Evolutionary conservation across 192 early-diverging fungal genomes (phyloP), one percentile per base, ranked within the genome.

Genomic region (Podila epicladia): DNA sequence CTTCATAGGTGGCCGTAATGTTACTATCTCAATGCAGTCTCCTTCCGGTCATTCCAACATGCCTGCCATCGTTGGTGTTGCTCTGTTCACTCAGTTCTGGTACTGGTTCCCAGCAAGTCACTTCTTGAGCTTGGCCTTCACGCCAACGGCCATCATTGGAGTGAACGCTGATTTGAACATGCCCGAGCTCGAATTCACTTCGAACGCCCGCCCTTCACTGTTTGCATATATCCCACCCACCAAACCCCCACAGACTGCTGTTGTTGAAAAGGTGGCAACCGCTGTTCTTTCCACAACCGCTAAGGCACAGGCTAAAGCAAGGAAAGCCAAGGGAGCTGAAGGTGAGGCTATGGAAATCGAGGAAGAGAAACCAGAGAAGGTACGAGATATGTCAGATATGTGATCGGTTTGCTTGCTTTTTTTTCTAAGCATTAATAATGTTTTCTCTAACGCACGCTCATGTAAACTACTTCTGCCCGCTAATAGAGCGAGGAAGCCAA

Each of bases 41-140:
- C 85, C 83, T n/a, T 94, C 94, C 33, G 97, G 96, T 1, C 92
- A 96, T 77, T 89, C 92, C 24, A 95, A 95, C 74, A 97, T 97
- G 89, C 89, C 93, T n/a, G 95, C 97, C 24, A 95, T 98, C 76
- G 97, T 96, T n/a, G 98, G 98, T 26, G 97, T 97, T 92, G 95
- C 96, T 12, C 89, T 99, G 35, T 99, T 99, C 73, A 95, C 96
- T 28, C 97, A 99, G 86, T 98, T 98, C 85, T 99, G 98, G 98
- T 97, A 97, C 90, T 99, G 98, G 98, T 98, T 94, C 87, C 98
- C 98, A 45, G 85, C 99, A 74, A 93, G 94, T 32, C 98, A 98
- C 86, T 98, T 99, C 82, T 76, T 99, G 68, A 90, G 94, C 63
- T 89, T 99, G 83, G 87, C 97, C 9, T 98, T 99, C 76, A 94